Evolutionary conservation across 2,329 filamentous ascomycete species (phyloP), one percentile per base, ranked within the genome.

Genomic region (Dactylellina parvicollis): DNA sequence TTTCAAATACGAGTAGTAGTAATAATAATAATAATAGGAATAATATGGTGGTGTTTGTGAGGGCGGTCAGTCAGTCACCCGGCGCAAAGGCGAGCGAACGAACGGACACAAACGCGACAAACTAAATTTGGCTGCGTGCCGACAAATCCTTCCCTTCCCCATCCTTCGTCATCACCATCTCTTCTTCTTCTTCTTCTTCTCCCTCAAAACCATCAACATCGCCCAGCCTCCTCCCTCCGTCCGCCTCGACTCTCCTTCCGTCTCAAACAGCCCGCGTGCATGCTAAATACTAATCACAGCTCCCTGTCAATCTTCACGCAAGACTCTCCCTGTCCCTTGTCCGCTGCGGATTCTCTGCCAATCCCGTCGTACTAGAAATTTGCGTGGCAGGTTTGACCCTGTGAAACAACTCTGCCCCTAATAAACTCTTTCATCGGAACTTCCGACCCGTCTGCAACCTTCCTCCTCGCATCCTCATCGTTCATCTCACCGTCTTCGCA

Each of bases 361-460:
- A 16, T 56, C 52, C n/a, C 52, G 1, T 20, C 24, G 52, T 20
- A 20, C 28, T n/a, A 24, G 14, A 49, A 50, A 42, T 49, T 57
- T 57, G 44, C 62, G 62, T 67, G 52, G 50, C 52, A 34, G 30
- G 62, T 59, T 67, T 67, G 62, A 59, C 62, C 38, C 52, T 40
- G 47, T 67, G 62, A 67, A 67, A 59, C 62, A 59, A 40, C 56
- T 30, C 18, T 55, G 32, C 62, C 62, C 62, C 62, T 67, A 59
- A 67, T 38, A 38, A 38, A 61, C 22, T 61, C 72, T 61, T 71
- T 75, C 72, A 71, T 60, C 70, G 59, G 65, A 62, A 75, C 62
- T 66, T 57, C 65, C 20, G 38, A 50, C 46, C 40, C 34, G 50
- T 56, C 60, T 44, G 60, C 69, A 47, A 28, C 50, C 64, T 64